Evolutionary conservation across 495 filamentous ascomycete genomes (phyloP), one percentile per base, ranked within the genome.

Genomic region (Aspergillus incahuasiensis): DNA sequence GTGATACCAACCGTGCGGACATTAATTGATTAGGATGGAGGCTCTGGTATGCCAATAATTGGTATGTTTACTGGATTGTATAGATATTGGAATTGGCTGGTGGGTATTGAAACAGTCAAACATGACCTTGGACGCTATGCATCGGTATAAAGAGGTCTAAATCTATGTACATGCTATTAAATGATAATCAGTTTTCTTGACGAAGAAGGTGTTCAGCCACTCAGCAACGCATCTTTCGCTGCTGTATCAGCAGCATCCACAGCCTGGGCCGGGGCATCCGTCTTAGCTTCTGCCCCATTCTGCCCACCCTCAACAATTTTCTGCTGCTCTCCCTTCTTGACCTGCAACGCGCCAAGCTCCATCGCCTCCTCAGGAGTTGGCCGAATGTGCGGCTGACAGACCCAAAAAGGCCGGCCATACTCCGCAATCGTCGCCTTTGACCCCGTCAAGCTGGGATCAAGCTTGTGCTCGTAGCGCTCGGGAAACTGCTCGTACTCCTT

Each of bases 331-430:
- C 82, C 81, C 65, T 83, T 85, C 62, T 84, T 88, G 38, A 83
- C 66, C 49, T 74, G 81, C 63, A 97, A 75, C 38, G 85, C 84
- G 3, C 94, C 94, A 62, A 86, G 90, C 61, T 84, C 83, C 53
- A 92, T 56, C 16, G 94, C 94, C 72, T 97, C 92, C 62, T 89
- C 89, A 0, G 94, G 94, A 63, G 96, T 63, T 35, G 91, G 92
- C 28, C 94, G 76, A 2, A 96, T 78, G 60, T 97, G 89, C 3
- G 94, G 90, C 72, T 99, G 94, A 42, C 89, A 92, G 5, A 96
- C 75, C 89, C 92, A 99, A 80, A 84, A 97, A 3, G 94, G 94
- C 49, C 89, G 70, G 63, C 82, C 83, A 63, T 88, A 92, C 47
- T 81, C 75, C 53, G 77, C 81, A 25, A 92, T 85, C 1, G 86